Evolutionary conservation across 495 filamentous ascomycete species (phyloP), one percentile per base, ranked within the genome.

Genomic region (Hyphodiscus hymeniophilus): DNA sequence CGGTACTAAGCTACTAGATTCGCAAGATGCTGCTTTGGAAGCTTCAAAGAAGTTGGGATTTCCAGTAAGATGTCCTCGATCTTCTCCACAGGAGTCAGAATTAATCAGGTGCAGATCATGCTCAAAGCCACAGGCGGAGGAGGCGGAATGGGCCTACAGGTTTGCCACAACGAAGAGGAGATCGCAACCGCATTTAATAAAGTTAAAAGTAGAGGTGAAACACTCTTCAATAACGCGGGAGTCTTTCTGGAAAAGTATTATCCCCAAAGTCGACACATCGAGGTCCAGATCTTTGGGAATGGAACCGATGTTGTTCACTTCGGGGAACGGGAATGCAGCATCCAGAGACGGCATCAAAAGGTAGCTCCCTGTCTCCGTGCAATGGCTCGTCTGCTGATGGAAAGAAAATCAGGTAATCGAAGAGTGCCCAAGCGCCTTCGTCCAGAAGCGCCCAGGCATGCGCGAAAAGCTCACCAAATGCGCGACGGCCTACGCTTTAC

Each of bases 261-360:
- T 35, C 32, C 38, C 7, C 23, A 28, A 15, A 47, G 42, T 28
- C 21, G 82, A 23, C 82, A 87, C 56, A 82, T 87, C 45, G 82
- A 87, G 60, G 82, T 87, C 1, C 82, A 87, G 59, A 70, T 87
- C 3, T 85, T 87, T 52, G 82, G 81, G 15, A 81, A 79, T 56
- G 76, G 77, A 3, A 78, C 73, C 42, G 71, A 67, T 23, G 74
- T 80, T 12, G 71, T 75, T 3, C 60, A 55, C 44, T 50, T 80
- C 1, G 77, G 77, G 15, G 77, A 81, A 54, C 62, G 77, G 43
- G 76, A 81, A 38, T 80, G 77, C 55, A 80, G 75, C 52, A 76
- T 81, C 35, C 77, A 81, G 47, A 55, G 77, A n/a, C 67, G 82
- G 45, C 82, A 87, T 52, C 82, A 87, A 58, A 87, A 87, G 55